Conservation (phyloP, 257 asterid genomes). For the Anisodus acutangulus region DNA sequence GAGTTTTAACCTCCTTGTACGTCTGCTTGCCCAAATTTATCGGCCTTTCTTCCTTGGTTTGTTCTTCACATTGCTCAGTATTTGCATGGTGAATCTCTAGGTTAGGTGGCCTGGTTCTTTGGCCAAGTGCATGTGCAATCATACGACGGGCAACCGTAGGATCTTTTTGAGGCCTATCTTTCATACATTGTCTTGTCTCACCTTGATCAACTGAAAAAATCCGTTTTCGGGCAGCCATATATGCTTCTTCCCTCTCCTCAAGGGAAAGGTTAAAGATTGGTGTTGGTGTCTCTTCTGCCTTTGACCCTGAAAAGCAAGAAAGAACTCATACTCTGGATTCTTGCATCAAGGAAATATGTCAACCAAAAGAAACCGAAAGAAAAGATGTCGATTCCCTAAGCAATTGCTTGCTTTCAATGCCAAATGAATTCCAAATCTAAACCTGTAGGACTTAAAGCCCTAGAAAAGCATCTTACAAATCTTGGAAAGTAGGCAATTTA, state of each 20-base stretch:
- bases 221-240: constrained; percentile 73
- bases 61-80: constrained; percentile 35
- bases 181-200: constrained; percentile 42
- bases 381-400: background rate
- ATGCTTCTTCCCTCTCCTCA: constrained; percentile 77
- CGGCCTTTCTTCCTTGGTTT: constrained; percentile 39
- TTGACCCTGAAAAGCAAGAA: constrained; percentile 30
- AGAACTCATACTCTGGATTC: background rate
- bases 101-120: constrained; percentile 48
- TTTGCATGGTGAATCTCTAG: constrained; percentile 39
- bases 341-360: background rate
- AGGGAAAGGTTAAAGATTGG: constrained; percentile 52
- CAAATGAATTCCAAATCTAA: background rate
- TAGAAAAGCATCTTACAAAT: background rate
- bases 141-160: constrained; percentile 88
- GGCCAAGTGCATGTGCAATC: constrained; percentile 95
- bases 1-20: constrained; percentile 29
- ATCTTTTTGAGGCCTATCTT: constrained; percentile 74
- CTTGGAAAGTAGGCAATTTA: too few species aligned
- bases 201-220: constrained; percentile 58
- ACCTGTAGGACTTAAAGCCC: background rate
- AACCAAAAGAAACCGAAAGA: background rate
- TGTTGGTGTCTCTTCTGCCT: constrained; percentile 24
- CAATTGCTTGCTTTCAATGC: background rate
- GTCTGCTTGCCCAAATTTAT: constrained; percentile 31